Percentiles rank a stretch among this genome's conserved stretches.
Evolutionary conservation across 805 yeast species (phyloP).

Genomic region (Ogataea angusta): DNA sequence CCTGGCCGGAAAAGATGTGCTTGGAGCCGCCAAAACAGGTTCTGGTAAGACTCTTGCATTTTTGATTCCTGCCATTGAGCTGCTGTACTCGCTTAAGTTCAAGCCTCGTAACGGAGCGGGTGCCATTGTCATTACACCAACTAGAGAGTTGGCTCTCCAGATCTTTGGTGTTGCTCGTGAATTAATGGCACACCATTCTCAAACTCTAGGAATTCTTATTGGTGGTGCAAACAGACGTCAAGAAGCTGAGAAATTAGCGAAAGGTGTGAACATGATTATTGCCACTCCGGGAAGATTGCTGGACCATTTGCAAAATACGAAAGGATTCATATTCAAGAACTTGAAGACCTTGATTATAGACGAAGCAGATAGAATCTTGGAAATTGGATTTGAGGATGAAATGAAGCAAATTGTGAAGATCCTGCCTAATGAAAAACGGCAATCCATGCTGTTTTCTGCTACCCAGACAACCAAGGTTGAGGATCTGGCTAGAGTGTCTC

Average conservation of each 20-base stretch:
- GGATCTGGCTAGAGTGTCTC: conserved; percentile 93
- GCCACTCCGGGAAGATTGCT: conserved; percentile 98
- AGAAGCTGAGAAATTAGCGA: conserved; percentile 90
- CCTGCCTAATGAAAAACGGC: conserved; percentile 89
- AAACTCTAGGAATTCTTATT: conserved; percentile 93
- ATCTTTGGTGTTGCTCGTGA: conserved; percentile 98
- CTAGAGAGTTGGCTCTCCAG: conserved; percentile 96
- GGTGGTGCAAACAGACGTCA: conserved; percentile 98
- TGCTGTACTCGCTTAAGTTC: conserved; percentile 83
- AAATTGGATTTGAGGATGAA: conserved; percentile 98
- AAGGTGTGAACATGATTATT: conserved; percentile 90
- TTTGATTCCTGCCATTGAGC: conserved; percentile 91
- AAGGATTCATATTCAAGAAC: conserved; percentile 91
- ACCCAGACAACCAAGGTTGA: conserved; percentile 99
- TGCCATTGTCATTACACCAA: conserved; percentile 92
- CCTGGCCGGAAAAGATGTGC: conserved; percentile 92
- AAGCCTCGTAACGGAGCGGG: conserved; percentile 99
- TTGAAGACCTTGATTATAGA: conserved; percentile 91
- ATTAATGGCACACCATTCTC: conserved; percentile 83
- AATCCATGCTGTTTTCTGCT: conserved; percentile 97
- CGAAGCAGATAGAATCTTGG: conserved; percentile 97
- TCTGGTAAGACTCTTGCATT: conserved; percentile 98
- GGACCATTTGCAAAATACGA: conserved; percentile 95
- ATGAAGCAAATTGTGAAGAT: conserved; percentile 95
- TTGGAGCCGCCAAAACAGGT: conserved; percentile 99